phyloP scores from a whole-genome alignment of 345 rosid genomes.

The Acer saccharum region DNA sequence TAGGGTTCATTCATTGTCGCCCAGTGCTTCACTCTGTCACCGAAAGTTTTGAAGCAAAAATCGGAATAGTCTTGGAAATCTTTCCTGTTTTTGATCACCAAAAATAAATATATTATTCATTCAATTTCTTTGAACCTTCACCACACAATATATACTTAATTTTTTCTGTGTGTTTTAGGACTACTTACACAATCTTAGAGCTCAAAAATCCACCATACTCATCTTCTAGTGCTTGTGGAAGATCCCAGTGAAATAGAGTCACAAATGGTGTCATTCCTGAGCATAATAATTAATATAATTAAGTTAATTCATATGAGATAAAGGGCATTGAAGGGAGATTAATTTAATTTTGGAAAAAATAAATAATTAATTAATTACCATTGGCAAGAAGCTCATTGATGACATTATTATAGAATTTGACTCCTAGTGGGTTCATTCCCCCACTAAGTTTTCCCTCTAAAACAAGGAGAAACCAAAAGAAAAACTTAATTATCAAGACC shows the following conservation, averaged over 20 bases:
- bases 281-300: neutral
- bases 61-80: conserved; percentile 20
- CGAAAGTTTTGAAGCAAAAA: conserved; percentile 2
- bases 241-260: conserved; percentile 38
- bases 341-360: too few species aligned
- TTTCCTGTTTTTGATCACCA: neutral
- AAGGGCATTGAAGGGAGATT: neutral
- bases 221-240: conserved; percentile 63
- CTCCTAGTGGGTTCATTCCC: conserved; percentile 46
- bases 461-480: neutral
- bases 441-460: conserved; percentile 40
- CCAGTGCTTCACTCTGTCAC: conserved; percentile 23
- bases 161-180: neutral
- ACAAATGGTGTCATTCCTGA: conserved; percentile 4
- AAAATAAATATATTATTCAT: too few species aligned
- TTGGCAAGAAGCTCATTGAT: conserved; percentile 47
- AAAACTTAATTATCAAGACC: too few species aligned
- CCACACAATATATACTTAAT: too few species aligned
- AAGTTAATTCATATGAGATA: neutral
- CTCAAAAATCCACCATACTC: conserved; percentile 55
- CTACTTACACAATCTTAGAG: neutral
- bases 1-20: conserved; percentile 43
- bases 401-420: conserved; percentile 55
- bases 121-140: too few species aligned
- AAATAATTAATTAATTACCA: conserved; percentile 27